phyloP scores from a whole-genome alignment of 371 early-diverging fungal species.

The Actinomucor elegans region DNA sequence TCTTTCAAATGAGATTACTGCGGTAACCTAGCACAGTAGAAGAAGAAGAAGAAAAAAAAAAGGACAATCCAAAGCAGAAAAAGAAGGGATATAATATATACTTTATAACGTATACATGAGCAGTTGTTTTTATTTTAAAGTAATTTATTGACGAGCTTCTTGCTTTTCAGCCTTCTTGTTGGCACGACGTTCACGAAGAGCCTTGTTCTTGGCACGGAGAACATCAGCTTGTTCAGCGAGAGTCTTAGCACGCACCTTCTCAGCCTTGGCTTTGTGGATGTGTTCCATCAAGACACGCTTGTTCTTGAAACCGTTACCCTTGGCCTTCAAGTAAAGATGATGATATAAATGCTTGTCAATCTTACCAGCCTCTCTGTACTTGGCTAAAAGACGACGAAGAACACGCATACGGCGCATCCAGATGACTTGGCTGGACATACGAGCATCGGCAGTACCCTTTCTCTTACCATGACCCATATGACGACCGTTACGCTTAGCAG shows the following conservation, averaged over 20 bases:
- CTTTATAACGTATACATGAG: no score
- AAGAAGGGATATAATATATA: no score
- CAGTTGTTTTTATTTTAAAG: neutral
- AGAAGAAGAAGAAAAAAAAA: no score
- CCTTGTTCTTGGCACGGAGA: slow-evolving; percentile 95
- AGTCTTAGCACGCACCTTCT: slow-evolving; percentile 94
- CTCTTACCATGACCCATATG: slow-evolving; percentile 99
- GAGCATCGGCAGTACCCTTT: slow-evolving; percentile 99
- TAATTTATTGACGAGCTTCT: slow-evolving; percentile 15
- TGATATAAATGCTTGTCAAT: slow-evolving; percentile 99
- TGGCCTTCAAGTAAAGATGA: slow-evolving; percentile 96
- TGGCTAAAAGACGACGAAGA: slow-evolving; percentile 95
- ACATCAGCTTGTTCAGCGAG: slow-evolving; percentile 98
- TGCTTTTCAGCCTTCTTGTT: slow-evolving; percentile 81
- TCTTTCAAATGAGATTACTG: no score
- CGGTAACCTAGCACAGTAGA: no score
- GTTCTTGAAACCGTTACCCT: slow-evolving; percentile 99
- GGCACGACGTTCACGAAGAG: slow-evolving; percentile 93
- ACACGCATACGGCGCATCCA: slow-evolving; percentile 99
- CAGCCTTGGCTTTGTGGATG: slow-evolving; percentile 99
- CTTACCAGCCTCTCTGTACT: slow-evolving; percentile 97
- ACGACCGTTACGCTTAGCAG: slow-evolving; percentile 98
- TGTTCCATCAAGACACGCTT: slow-evolving; percentile 99
- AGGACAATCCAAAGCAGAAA: no score
- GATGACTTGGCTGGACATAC: slow-evolving; percentile 95